These are phyloP conservation scores for Bipolaris bicolor DNA, from an alignment of 2,329 filamentous ascomycete species.

Conservation along the genomic window DNA sequence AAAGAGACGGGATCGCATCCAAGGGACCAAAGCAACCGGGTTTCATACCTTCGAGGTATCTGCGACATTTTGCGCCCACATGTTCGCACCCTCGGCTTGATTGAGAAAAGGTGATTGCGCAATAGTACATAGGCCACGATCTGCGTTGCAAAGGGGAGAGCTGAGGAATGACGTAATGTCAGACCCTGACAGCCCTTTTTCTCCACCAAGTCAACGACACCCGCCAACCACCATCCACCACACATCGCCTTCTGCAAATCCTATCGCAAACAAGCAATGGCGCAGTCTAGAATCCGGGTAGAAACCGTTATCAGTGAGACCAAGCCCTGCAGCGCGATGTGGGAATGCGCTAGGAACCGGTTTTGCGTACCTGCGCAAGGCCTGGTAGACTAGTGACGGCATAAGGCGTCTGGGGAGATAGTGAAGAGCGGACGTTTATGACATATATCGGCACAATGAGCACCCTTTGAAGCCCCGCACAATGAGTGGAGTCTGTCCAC, in stretches of 20 bases:
- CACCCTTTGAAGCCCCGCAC: not conserved
- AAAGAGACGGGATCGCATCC: not conserved
- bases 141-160: not conserved
- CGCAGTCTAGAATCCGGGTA: not conserved
- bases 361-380: slow-evolving; percentile 7
- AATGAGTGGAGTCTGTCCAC: not conserved
- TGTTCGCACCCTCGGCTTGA: not conserved
- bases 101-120: not conserved
- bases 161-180: slow-evolving; percentile 8
- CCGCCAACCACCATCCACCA: not conserved
- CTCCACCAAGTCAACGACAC: not conserved
- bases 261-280: slow-evolving; percentile 1
- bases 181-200: not conserved
- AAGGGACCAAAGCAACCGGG: not conserved
- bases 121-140: not conserved
- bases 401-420: not conserved
- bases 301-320: not conserved
- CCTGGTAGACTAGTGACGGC: slow-evolving; percentile 3
- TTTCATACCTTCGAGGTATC: not conserved
- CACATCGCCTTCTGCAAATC: not conserved
- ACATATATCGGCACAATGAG: no score
- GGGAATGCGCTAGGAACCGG: slow-evolving; percentile 4
- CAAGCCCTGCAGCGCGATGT: not conserved
- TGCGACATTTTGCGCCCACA: not conserved
- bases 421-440: not conserved